These are phyloP conservation scores for Lentinula guzmanii DNA, from an alignment of 768 basidiomycete genomes.

Conservation along the genomic window DNA sequence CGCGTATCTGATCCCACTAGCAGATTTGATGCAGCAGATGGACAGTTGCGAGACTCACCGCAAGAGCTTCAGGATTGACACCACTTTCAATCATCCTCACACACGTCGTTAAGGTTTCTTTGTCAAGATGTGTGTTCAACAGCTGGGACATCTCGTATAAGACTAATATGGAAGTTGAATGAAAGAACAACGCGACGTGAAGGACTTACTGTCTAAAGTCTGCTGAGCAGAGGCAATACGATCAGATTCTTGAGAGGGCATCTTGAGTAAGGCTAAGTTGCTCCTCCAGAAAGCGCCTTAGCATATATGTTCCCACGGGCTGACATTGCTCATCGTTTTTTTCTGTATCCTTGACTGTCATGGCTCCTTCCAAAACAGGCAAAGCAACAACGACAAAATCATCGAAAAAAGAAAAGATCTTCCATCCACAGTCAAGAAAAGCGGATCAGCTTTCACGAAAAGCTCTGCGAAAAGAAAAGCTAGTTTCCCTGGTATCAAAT, in stretches of 20 bases:
- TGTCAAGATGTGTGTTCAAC: constrained; percentile 82
- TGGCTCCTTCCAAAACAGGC: constrained; percentile 17
- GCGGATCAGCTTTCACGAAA: constrained; percentile 68
- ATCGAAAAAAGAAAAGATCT: constrained; percentile 69
- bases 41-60: constrained; percentile 45
- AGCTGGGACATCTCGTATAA: constrained; percentile 85
- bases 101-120: constrained; percentile 88
- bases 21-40: neutral
- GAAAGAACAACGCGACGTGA: neutral
- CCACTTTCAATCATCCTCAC: constrained; percentile 90
- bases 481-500: constrained; percentile 49
- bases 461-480: constrained; percentile 62
- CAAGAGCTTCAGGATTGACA: constrained; percentile 87
- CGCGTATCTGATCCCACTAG: no score
- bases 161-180: constrained; percentile 36
- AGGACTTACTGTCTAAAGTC: constrained; percentile 60
- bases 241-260: constrained; percentile 49
- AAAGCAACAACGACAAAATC: constrained; percentile 18
- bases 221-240: constrained; percentile 60
- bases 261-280: neutral
- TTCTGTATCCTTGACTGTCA: neutral
- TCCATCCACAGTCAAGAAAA: constrained; percentile 81
- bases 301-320: no score
- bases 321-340: neutral
- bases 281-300: no score